Evolutionary conservation across 2,329 filamentous ascomycete genomes (phyloP).

Genomic region (Epichloe amarillans): DNA sequence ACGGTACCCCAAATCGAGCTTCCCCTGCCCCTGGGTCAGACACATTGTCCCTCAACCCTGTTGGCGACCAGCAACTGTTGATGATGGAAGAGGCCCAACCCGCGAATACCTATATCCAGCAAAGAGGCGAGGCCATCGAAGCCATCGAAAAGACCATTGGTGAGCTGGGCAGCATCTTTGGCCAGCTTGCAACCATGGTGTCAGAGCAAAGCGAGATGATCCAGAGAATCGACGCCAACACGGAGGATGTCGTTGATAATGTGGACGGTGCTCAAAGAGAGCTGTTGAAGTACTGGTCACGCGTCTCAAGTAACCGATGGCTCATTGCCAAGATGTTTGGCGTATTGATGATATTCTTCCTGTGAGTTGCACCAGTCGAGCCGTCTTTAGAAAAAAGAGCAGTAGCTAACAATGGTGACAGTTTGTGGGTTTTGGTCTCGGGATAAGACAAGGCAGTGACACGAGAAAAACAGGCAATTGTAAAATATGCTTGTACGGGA

Average conservation of each 20-base stretch:
- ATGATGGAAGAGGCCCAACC: conserved; percentile 85
- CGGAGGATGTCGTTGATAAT: conserved; percentile 94
- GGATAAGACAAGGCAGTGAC: conserved; percentile 13
- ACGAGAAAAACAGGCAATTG: neutral
- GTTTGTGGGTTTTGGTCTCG: conserved; percentile 28
- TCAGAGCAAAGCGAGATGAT: conserved; percentile 97
- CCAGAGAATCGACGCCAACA: conserved; percentile 91
- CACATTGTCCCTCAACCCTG: conserved; percentile 69
- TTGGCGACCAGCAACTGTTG: conserved; percentile 73
- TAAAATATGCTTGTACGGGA: neutral
- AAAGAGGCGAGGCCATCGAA: conserved; percentile 89
- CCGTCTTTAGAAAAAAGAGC: neutral
- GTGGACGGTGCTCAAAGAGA: conserved; percentile 94
- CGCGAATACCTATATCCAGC: conserved; percentile 79
- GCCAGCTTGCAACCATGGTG: conserved; percentile 91
- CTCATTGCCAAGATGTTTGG: conserved; percentile 69
- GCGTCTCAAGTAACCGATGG: conserved; percentile 92
- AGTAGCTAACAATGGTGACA: conserved; percentile 8
- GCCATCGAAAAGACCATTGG: conserved; percentile 91
- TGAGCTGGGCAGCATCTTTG: conserved; percentile 82
- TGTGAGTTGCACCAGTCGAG: conserved; percentile 28
- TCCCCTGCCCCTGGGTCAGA: conserved; percentile 57
- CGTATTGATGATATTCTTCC: conserved; percentile 88
- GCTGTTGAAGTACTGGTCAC: conserved; percentile 90
- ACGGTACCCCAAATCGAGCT: conserved; percentile 60